Conservation (phyloP, 2,329 filamentous ascomycete species). For the Grosmannia clavigera region DNA sequence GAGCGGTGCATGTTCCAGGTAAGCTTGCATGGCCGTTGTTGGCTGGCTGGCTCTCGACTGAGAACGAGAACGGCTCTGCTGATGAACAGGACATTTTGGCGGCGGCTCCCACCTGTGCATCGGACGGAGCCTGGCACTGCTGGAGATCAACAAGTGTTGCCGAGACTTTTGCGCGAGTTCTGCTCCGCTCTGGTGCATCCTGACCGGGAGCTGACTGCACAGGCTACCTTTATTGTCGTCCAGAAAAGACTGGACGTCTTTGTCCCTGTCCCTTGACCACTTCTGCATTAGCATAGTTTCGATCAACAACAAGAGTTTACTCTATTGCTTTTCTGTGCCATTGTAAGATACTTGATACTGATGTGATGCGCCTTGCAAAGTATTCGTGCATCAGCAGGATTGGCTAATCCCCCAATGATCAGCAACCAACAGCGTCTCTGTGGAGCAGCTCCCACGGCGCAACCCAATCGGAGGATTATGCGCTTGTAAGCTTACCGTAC, state of each 20-base stretch:
- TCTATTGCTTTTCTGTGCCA: background rate
- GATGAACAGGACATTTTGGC: conserved; percentile 29
- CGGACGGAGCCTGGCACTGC: conserved; percentile 38
- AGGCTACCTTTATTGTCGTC: conserved; percentile 47
- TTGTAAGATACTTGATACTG: background rate
- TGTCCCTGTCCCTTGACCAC: conserved; percentile 15
- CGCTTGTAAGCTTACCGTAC: background rate
- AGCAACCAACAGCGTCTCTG: background rate
- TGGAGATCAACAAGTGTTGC: conserved; percentile 49
- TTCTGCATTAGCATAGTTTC: background rate
- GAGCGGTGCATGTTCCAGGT: conserved; percentile 44
- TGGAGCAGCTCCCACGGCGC: too few relatives aligned
- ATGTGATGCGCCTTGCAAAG: background rate
- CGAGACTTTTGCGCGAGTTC: conserved; percentile 40
- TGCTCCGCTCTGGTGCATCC: conserved; percentile 40
- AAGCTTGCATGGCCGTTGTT: background rate
- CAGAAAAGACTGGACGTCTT: conserved; percentile 43
- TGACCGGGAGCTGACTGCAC: conserved; percentile 34
- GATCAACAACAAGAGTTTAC: too few relatives aligned
- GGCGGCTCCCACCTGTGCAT: conserved; percentile 43
- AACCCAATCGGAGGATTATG: background rate
- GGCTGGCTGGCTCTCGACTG: background rate
- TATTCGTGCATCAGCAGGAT: too few relatives aligned
- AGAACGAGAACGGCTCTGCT: background rate
- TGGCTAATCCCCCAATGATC: too few relatives aligned